Conservation (phyloP, 2,329 filamentous ascomycete genomes). For the Clarireedia homoeocarpa region DNA sequence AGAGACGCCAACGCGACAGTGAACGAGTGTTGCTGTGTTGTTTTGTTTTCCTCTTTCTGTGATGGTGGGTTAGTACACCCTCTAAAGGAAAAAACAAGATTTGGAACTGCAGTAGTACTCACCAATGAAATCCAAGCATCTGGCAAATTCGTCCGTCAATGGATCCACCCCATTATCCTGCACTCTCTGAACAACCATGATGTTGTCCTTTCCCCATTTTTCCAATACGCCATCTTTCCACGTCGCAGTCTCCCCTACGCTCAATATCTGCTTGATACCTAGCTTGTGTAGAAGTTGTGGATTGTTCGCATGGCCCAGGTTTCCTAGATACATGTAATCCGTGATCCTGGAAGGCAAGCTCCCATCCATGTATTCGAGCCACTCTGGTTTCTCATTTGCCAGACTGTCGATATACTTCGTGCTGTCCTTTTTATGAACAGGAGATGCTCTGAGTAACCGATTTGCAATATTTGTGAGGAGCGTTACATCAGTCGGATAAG, state of each 20-base stretch:
- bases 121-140: slow-evolving; percentile 91
- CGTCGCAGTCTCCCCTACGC: slow-evolving; percentile 79
- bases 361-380: slow-evolving; percentile 79
- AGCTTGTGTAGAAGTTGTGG: slow-evolving; percentile 70
- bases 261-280: slow-evolving; percentile 81
- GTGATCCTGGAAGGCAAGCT: slow-evolving; percentile 83
- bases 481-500: slow-evolving; percentile 83
- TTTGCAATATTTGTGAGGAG: slow-evolving; percentile 71
- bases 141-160: slow-evolving; percentile 74
- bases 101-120: slow-evolving; percentile 31
- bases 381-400: slow-evolving; percentile 58
- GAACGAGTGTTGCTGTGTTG: slow-evolving; percentile 81
- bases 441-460: slow-evolving; percentile 66
- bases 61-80: slow-evolving; percentile 9
- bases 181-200: slow-evolving; percentile 75
- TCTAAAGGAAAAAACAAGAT: no score
- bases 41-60: slow-evolving; percentile 70
- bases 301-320: slow-evolving; percentile 89
- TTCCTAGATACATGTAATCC: slow-evolving; percentile 94
- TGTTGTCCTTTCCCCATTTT: slow-evolving; percentile 68
- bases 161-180: slow-evolving; percentile 97
- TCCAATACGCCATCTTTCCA: slow-evolving; percentile 69
- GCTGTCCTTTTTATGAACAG: slow-evolving; percentile 41
- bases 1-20: slow-evolving; percentile 93
- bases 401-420: slow-evolving; percentile 45